Evolutionary conservation across 2,329 filamentous ascomycete species (phyloP), one percentile per base, ranked within the genome.

Genomic region (Talaromyces sp.): DNA sequence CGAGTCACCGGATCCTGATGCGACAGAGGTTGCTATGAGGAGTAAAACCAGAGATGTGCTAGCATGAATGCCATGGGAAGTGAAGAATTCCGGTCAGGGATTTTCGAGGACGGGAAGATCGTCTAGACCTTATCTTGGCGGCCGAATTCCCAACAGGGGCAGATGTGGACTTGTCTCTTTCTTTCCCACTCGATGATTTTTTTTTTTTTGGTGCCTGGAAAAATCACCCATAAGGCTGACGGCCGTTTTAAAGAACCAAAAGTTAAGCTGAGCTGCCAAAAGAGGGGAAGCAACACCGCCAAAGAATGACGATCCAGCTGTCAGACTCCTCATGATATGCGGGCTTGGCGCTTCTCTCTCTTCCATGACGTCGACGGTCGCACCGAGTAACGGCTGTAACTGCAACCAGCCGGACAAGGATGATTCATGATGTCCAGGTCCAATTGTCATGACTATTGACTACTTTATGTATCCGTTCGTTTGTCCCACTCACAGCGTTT

Each of bases 1-100:
- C 61, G 66, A 41, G 45, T 96, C 63, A 94, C 91, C 75, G 91
- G 49, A 51, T 48, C 37, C 51, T 41, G 50, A 35, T 3, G n/a
- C 32, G 30, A 46, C 32, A 16, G 22, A 17, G 19, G 29, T 22
- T 14, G 30, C 33, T 46, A 46, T 46, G 13, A 27, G 19, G 13
- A n/a, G 13, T 8, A 30, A 8, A 46, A 36, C n/a, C 14, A 16
- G 16, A 8, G 14, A 44, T 27, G 5, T 27, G 43, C 14, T 27
- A 45, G 42, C 29, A 29, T 36, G 32, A 45, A 49, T 39, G 50
- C 45, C 50, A 49, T 52, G 30, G 27, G 17, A 13, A 30, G 30
- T 36, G 42, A 24, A n/a, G 48, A 20, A 49, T 17, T 41, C 29
- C 11, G 37, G 22, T 48, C 24, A 22, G 32, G 44, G 47, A 44